Evolutionary conservation across 192 early-diverging fungal genomes (phyloP).

Genomic region (Mortierella alpina): DNA sequence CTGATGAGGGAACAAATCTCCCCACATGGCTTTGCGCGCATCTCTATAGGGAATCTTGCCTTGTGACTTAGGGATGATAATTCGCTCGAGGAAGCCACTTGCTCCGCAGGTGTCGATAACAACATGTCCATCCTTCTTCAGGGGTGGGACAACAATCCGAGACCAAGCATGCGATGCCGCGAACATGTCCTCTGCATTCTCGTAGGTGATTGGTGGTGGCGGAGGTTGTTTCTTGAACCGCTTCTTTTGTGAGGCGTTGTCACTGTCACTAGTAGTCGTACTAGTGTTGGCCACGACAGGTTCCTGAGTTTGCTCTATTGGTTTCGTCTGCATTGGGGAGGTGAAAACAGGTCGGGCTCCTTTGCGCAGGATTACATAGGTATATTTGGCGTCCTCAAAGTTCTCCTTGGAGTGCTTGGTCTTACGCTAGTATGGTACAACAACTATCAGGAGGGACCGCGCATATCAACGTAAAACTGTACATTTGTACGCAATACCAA

Average conservation of each 20-base stretch:
- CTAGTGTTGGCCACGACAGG: not conserved
- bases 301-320: not conserved
- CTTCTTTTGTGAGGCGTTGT: conserved; percentile 1
- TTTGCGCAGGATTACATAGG: conserved; percentile 80
- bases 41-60: conserved; percentile 79
- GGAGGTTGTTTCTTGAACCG: conserved; percentile 40
- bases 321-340: not conserved
- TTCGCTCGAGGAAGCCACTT: conserved; percentile 69
- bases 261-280: not conserved
- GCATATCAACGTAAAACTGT: not conserved
- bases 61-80: conserved; percentile 75
- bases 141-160: conserved; percentile 76
- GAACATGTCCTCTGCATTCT: conserved; percentile 33
- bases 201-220: conserved; percentile 43
- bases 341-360: conserved; percentile 61
- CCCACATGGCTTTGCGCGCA: conserved; percentile 82
- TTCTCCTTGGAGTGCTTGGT: conserved; percentile 74
- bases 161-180: conserved; percentile 71
- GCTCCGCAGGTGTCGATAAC: conserved; percentile 71
- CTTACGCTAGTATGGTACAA: conserved; percentile 61
- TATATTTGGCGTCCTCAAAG: conserved; percentile 80
- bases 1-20: conserved; percentile 82
- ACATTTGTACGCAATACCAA: not conserved
- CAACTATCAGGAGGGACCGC: not conserved
- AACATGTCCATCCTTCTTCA: conserved; percentile 84